Percentiles rank a stretch among this genome's conserved stretches.
Conservation (phyloP, 2,329 filamentous ascomycete genomes). For the Penicillium brevicompactum region DNA sequence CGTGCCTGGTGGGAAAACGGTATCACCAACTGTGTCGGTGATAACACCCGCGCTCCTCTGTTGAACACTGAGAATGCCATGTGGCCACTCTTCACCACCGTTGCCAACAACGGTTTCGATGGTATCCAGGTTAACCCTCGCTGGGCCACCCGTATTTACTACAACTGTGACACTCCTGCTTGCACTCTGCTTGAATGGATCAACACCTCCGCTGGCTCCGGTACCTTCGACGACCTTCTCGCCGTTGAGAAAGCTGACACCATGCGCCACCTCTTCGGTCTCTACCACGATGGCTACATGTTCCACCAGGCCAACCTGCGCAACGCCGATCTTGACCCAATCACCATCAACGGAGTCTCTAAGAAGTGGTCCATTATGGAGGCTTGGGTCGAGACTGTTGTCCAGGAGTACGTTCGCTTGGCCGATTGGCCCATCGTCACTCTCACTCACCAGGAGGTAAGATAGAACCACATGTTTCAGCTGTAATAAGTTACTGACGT, state of each 20-base stretch:
- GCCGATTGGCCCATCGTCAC: constrained; percentile 58
- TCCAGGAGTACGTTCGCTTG: constrained; percentile 57
- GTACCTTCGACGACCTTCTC: constrained; percentile 56
- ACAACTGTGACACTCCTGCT: constrained; percentile 61
- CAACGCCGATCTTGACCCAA: constrained; percentile 49
- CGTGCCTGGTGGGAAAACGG: constrained; percentile 62
- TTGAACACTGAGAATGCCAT: constrained; percentile 56
- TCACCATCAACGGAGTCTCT: constrained; percentile 52
- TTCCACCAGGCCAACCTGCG: constrained; percentile 67
- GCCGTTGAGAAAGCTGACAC: constrained; percentile 55
- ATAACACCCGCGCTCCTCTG: constrained; percentile 61
- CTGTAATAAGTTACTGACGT: background rate
- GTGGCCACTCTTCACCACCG: constrained; percentile 59
- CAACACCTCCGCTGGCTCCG: constrained; percentile 58
- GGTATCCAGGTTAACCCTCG: constrained; percentile 61
- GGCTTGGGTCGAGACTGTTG: constrained; percentile 58
- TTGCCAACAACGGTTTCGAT: constrained; percentile 55
- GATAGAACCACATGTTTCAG: background rate
- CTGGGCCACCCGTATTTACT: constrained; percentile 65
- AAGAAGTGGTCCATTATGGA: constrained; percentile 57
- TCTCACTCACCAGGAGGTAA: constrained; percentile 58
- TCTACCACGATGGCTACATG: constrained; percentile 62
- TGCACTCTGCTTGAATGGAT: constrained; percentile 65
- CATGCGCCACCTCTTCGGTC: constrained; percentile 58
- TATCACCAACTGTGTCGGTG: constrained; percentile 63